phyloP scores from a whole-genome alignment of 202 grass and related monocot genomes.

The Panicum virgatum region DNA sequence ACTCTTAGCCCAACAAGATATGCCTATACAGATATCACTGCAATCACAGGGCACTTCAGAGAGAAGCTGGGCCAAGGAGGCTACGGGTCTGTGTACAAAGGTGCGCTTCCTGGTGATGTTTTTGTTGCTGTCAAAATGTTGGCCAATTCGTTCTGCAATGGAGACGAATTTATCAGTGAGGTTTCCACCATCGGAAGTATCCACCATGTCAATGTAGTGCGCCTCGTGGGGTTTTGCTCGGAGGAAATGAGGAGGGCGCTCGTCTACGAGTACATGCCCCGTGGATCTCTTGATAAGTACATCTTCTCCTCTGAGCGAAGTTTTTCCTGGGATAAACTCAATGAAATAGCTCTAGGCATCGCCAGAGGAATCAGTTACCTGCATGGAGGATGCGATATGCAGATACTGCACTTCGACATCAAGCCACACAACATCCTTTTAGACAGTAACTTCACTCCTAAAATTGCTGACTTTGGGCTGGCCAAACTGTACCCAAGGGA shows the following conservation, averaged over 20 bases:
- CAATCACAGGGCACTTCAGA: slow-evolving; percentile 42
- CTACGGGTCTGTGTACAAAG: slow-evolving; percentile 42
- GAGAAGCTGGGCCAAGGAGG: slow-evolving; percentile 49
- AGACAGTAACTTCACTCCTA: slow-evolving; percentile 49
- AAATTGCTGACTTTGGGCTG: slow-evolving; percentile 57
- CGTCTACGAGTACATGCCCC: slow-evolving; percentile 51
- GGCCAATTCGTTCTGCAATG: slow-evolving; percentile 27
- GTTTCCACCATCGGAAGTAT: slow-evolving; percentile 49
- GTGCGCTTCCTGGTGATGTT: not conserved
- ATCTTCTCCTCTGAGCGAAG: slow-evolving; percentile 19
- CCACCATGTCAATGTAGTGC: slow-evolving; percentile 58
- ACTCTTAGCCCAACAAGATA: slow-evolving; percentile 32
- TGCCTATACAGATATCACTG: slow-evolving; percentile 42
- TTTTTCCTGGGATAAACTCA: slow-evolving; percentile 40
- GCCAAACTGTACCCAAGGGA: slow-evolving; percentile 57
- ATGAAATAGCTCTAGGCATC: slow-evolving; percentile 32
- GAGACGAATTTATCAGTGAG: slow-evolving; percentile 43
- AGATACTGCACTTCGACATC: slow-evolving; percentile 56
- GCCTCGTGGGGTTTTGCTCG: slow-evolving; percentile 45
- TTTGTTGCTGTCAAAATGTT: slow-evolving; percentile 43
- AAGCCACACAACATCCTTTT: slow-evolving; percentile 59
- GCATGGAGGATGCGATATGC: slow-evolving; percentile 49
- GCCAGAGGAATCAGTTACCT: slow-evolving; percentile 48
- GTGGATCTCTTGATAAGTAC: slow-evolving; percentile 54
- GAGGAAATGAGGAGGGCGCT: slow-evolving; percentile 47